Base-by-base conservation (phyloP, 2,329 filamentous ascomycete species). In the Aspergillaceae sp. region DNA sequence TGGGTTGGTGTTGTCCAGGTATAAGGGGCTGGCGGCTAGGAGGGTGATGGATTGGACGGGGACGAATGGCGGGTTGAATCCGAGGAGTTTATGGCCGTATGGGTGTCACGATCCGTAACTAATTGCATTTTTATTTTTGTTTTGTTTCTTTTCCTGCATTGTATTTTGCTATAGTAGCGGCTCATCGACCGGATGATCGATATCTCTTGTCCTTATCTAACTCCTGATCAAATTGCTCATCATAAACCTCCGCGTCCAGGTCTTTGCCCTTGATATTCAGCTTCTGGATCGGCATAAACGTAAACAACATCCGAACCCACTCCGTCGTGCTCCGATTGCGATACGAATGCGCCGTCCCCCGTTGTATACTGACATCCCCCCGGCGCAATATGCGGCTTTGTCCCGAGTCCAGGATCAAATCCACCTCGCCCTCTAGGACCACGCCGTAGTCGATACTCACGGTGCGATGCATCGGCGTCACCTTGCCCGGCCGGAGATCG, bases 211-310 rank as follows among this genome's bases (percentile, higher is more conserved):
- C 19, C 19, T 19, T 19, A 19, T 19, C 19, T 19, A 19, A 19
- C 19, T 19, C 19, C 19, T 19, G 19, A 19, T 19, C 54, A 48
- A 55, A 60, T 2, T 43, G 48, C 34, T 57, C 56, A 44, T 58
- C 52, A 45, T 64, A 63, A 28, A 61, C 51, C 42, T 63, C 61
- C 11, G 78, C 74, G 28, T 76, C 72, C 57, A 83, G 58, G 55
- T 82, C 78, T 51, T 73, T 71, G 10, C 62, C 64, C 7, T 82
- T 66, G 40, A 74, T 66, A 2, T 34, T 54, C 42, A 64, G 29
- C 34, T 54, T 54, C 28, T 57, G 43, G 50, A 63, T 62, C 5
- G 60, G 60, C 46, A 63, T 40, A 48, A 59, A 64, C 1, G 63
- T 56, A 58, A 63, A 62, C 9, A 64, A n/a, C 51, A 63, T 40